phyloP scores from a whole-genome alignment of 306 rosid genomes.

The Echinosophora koreensis region DNA sequence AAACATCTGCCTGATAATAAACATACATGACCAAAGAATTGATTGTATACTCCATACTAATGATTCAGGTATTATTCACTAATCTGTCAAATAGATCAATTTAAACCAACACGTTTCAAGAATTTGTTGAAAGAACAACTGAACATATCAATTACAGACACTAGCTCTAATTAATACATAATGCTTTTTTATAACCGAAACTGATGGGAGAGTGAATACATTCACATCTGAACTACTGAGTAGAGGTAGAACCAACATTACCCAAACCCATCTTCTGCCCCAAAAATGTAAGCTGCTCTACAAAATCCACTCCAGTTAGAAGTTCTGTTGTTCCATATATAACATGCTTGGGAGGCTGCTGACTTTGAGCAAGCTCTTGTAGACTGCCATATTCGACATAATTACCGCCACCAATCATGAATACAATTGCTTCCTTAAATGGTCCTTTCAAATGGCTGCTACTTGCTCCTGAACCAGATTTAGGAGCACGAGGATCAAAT shows the following conservation, averaged over 20 bases:
- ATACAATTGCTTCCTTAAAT: conserved; percentile 91
- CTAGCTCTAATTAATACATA: conserved; percentile 34
- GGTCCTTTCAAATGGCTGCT: conserved; percentile 88
- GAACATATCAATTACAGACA: conserved; percentile 43
- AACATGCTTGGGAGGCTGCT: conserved; percentile 88
- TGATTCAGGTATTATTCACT: conserved; percentile 2
- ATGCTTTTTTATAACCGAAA: conserved; percentile 40
- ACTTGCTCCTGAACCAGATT: conserved; percentile 76
- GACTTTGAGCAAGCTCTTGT: conserved; percentile 80
- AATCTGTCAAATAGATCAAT: conserved; percentile 23
- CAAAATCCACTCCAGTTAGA: conserved; percentile 91
- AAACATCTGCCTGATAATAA: background rate
- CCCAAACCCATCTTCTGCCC: conserved; percentile 98
- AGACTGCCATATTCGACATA: conserved; percentile 91
- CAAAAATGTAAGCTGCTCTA: conserved; percentile 83
- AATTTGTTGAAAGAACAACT: conserved; percentile 20
- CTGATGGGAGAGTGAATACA: conserved; percentile 20
- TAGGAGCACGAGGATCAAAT: conserved; percentile 94
- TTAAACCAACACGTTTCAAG: conserved; percentile 32
- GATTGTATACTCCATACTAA: background rate
- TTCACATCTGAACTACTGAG: conserved; percentile 56
- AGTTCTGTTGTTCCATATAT: conserved; percentile 92
- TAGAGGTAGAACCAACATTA: conserved; percentile 55
- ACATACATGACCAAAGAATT: conserved; percentile 23
- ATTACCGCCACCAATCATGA: conserved; percentile 98